A percentile compares a stretch with the other conserved stretches of the same genome.
Conservation (phyloP, 2,329 filamentous ascomycete genomes). For the Penicillium oxalicum region DNA sequence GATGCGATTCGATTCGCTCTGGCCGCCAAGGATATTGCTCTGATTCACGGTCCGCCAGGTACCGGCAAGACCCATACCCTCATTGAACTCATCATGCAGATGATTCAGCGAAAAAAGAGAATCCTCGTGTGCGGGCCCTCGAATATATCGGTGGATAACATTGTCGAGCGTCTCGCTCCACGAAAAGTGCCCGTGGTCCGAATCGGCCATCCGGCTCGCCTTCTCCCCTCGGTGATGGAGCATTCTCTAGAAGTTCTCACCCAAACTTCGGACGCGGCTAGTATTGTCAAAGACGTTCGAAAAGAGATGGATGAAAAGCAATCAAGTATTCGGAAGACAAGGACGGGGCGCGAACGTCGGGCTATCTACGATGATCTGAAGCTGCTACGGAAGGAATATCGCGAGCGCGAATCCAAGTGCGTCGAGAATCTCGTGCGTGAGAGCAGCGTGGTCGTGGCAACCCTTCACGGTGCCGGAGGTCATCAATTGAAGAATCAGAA, state of each 20-base stretch:
- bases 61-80: slow-evolving; percentile 96
- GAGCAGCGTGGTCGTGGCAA: slow-evolving; percentile 85
- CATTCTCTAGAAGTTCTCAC: slow-evolving; percentile 91
- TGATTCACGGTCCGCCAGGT: slow-evolving; percentile 92
- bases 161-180: slow-evolving; percentile 81
- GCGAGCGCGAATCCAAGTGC: slow-evolving; percentile 75
- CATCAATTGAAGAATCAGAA: slow-evolving; percentile 70
- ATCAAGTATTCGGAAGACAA: slow-evolving; percentile 78
- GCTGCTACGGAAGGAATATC: slow-evolving; percentile 79
- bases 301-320: slow-evolving; percentile 92
- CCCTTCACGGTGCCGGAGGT: slow-evolving; percentile 84
- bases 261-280: slow-evolving; percentile 80
- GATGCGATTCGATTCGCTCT: slow-evolving; percentile 73
- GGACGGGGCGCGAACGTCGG: slow-evolving; percentile 69
- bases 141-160: slow-evolving; percentile 97
- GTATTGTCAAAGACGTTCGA: slow-evolving; percentile 82
- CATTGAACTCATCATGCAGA: slow-evolving; percentile 89
- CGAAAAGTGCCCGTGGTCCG: slow-evolving; percentile 83
- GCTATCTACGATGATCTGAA: slow-evolving; percentile 81
- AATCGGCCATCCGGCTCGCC: slow-evolving; percentile 83
- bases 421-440: slow-evolving; percentile 66
- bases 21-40: slow-evolving; percentile 69
- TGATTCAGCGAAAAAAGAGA: slow-evolving; percentile 66
- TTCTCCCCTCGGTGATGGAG: slow-evolving; percentile 78
- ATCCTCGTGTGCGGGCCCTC: slow-evolving; percentile 93